Base-by-base conservation (phyloP, 805 yeast species). In the Yarrowia sp. region DNA sequence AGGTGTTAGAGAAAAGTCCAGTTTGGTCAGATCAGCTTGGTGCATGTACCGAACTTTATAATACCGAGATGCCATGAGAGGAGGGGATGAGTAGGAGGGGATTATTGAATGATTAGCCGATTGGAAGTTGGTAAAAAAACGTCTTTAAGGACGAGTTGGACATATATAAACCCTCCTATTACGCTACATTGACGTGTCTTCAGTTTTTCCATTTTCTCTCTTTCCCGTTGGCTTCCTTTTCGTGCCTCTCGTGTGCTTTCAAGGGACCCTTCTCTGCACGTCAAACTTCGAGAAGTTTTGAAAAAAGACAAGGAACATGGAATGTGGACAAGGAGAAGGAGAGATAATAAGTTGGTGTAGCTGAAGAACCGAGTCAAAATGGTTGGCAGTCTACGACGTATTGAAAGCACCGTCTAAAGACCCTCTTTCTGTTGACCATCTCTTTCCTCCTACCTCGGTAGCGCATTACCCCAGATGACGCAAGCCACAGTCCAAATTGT, bases 401-500 rank as follows among this genome's bases (percentile, higher is more conserved):
- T 24, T 24, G 30, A 7, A 5, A 5, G 30, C 3, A 24, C 30
- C 30, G 30, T 24, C 30, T 24, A 24, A 24, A 24, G 3, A 24
- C 30, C 30, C 7, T 24, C 6, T 24, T 7, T 24, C 44, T 15
- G 9, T 40, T 40, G 9, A 14, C 38, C 10, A 10, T 9, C 38
- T 6, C 47, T 3, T 7, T 24, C n/a, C 30, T 24, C 30, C 30
- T 24, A 24, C 30, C 15, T 20, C 30, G 14, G 7, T 12, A 9
- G 33, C 5, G 3, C 20, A 20, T 24, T 55, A 55, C 61, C 61
- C 61, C 61, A 24, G 66, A 60, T 60, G 66, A 60, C 58, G 66
- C 66, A 44, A 46, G 66, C 58, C 58, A 60, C 66, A 60, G 66
- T 46, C n/a, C 33, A 44, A 43, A 46, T 60, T 60, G 65, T 17